Percentiles rank a stretch among this genome's conserved stretches.
phyloP scores from a whole-genome alignment of 176 grass and related monocot genomes.

The Cocos nucifera region DNA sequence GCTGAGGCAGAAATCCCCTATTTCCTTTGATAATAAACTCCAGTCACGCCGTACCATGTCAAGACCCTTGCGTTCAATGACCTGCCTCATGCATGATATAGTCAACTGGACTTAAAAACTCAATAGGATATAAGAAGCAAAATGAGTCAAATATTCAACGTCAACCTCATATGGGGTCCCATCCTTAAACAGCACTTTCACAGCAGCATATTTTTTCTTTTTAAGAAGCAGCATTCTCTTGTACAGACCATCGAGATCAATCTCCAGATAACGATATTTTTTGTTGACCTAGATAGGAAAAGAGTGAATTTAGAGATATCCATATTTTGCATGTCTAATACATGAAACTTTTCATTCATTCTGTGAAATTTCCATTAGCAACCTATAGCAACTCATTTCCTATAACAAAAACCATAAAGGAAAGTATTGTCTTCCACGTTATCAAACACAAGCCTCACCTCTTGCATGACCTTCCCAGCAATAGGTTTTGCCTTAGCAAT shows the following conservation, averaged over 20 bases:
- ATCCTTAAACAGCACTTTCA: constrained; percentile 68
- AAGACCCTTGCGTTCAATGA: constrained; percentile 87
- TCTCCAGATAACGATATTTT: constrained; percentile 83
- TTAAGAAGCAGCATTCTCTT: constrained; percentile 98
- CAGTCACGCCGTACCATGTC: constrained; percentile 98
- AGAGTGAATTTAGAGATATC: no score
- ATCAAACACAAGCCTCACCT: constrained; percentile 36
- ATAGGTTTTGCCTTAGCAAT: constrained; percentile 74
- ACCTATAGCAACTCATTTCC: no score
- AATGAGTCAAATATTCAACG: background rate
- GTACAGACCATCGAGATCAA: constrained; percentile 98
- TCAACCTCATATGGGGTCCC: constrained; percentile 45
- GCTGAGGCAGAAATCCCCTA: constrained; percentile 86
- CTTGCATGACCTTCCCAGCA: constrained; percentile 94
- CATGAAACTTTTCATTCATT: no score
- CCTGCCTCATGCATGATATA: constrained; percentile 45
- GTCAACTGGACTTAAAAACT: background rate
- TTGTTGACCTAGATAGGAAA: constrained; percentile 51
- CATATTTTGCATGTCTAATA: no score
- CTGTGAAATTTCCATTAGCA: no score
- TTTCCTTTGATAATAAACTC: constrained; percentile 92
- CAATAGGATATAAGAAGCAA: no score
- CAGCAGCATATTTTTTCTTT: constrained; percentile 98
- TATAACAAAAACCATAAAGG: no score
- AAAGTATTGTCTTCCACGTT: background rate